Evolutionary conservation across 2,329 filamentous ascomycete genomes (phyloP).

Genomic region (Sarocladium oryzae): DNA sequence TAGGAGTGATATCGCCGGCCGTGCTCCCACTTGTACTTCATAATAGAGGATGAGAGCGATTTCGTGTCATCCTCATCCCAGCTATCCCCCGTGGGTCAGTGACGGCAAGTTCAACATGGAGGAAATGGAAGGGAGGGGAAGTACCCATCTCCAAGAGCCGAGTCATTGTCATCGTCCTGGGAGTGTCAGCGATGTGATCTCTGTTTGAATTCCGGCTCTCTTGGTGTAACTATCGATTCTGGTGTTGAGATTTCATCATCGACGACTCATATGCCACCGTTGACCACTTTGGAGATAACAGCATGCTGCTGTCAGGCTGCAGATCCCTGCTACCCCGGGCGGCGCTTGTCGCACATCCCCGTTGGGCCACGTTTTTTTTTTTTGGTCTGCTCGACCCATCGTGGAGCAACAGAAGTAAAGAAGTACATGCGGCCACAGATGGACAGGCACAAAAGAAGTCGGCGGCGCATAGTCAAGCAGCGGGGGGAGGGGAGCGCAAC

Average conservation of each 20-base stretch:
- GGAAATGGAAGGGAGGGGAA: not conserved
- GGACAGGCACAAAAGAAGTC: too few relatives aligned
- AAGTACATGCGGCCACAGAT: too few relatives aligned
- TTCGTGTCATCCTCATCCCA: conserved; percentile 7
- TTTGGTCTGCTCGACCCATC: not conserved
- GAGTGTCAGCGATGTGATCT: not conserved
- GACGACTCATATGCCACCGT: too few relatives aligned
- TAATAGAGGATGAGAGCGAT: conserved; percentile 36
- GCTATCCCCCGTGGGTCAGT: not conserved
- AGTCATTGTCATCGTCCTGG: conserved; percentile 2
- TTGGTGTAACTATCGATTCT: too few relatives aligned
- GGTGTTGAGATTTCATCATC: too few relatives aligned
- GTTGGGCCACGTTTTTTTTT: not conserved
- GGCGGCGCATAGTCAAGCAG: too few relatives aligned
- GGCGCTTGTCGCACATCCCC: not conserved
- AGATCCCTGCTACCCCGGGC: not conserved
- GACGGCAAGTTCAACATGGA: not conserved
- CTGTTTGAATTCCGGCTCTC: too few relatives aligned
- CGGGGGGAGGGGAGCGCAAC: not conserved
- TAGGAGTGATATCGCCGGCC: conserved; percentile 43
- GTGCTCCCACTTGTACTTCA: conserved; percentile 38
- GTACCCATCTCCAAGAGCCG: not conserved
- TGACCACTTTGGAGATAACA: too few relatives aligned
- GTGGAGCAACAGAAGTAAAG: not conserved
- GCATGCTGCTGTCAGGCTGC: too few relatives aligned